Conservation (phyloP, 2,329 filamentous ascomycete species). For the Beauveria australis region DNA sequence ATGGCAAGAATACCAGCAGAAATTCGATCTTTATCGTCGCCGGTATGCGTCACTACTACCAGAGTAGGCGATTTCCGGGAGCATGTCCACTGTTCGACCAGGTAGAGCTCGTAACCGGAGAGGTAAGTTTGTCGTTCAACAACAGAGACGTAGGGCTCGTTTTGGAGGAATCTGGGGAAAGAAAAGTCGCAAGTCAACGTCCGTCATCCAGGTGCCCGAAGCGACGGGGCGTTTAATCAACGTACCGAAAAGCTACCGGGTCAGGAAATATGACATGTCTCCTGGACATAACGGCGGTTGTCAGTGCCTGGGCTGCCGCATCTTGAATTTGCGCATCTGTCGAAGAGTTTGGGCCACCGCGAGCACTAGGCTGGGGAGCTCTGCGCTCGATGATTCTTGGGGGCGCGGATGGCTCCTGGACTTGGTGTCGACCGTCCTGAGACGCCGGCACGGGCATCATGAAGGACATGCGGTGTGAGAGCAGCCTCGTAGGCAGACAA, state of each 20-base stretch:
- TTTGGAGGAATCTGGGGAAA: conserved; percentile 62
- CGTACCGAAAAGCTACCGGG: conserved; percentile 47
- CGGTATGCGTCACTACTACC: conserved; percentile 87
- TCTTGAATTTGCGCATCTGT: conserved; percentile 14
- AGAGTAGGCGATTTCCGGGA: conserved; percentile 85
- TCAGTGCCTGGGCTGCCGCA: conserved; percentile 15
- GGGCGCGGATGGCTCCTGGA: conserved; percentile 19
- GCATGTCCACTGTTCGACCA: conserved; percentile 97
- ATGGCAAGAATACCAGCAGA: conserved; percentile 73
- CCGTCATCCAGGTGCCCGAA: no score
- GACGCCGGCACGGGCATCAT: conserved; percentile 24
- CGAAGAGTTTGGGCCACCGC: conserved; percentile 15
- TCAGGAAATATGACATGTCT: conserved; percentile 50
- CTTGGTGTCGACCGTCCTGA: conserved; percentile 20
- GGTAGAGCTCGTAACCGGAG: conserved; percentile 81
- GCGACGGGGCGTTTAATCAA: neutral
- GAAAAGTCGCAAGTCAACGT: neutral
- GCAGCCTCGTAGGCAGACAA: conserved; percentile 17
- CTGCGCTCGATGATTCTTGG: conserved; percentile 17
- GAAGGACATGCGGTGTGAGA: conserved; percentile 31
- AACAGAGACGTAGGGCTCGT: conserved; percentile 68
- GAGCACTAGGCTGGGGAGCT: conserved; percentile 16
- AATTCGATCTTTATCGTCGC: conserved; percentile 71
- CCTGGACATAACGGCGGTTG: conserved; percentile 21
- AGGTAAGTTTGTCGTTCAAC: conserved; percentile 64